A percentile compares a stretch with the other conserved stretches of the same genome.
Evolutionary conservation across 163 green algal species (phyloP).

Genomic region (Scenedesmus sp.): DNA sequence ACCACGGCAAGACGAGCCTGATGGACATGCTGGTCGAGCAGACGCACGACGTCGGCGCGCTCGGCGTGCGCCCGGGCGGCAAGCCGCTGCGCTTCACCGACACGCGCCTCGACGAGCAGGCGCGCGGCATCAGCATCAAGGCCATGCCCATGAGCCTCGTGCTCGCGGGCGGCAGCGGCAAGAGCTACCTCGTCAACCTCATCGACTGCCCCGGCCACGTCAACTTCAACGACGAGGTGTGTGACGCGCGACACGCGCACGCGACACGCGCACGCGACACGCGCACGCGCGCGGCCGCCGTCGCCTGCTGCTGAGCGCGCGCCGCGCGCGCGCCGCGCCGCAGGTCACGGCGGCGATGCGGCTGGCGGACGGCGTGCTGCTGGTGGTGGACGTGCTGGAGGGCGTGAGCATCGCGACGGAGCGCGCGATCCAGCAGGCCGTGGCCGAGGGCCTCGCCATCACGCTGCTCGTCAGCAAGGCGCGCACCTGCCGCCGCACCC

Average conservation of each 20-base stretch:
- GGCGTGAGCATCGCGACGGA: slow-evolving; percentile 92
- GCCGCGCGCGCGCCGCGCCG: too few relatives aligned
- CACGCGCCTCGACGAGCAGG: slow-evolving; percentile 95
- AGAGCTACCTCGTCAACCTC: slow-evolving; percentile 91
- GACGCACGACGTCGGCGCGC: slow-evolving; percentile 61
- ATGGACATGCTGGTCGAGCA: slow-evolving; percentile 97
- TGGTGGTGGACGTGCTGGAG: slow-evolving; percentile 97
- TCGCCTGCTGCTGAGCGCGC: neutral
- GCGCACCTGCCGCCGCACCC: neutral
- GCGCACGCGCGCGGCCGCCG: neutral
- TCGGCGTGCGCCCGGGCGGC: slow-evolving; percentile 50
- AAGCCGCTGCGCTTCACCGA: slow-evolving; percentile 94
- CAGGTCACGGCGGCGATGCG: slow-evolving; percentile 89
- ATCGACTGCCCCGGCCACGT: slow-evolving; percentile 97
- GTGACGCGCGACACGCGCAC: neutral
- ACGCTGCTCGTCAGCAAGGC: slow-evolving; percentile 95
- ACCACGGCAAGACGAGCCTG: slow-evolving; percentile 95
- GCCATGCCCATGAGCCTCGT: slow-evolving; percentile 93
- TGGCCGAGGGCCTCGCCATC: slow-evolving; percentile 90
- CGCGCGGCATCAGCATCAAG: slow-evolving; percentile 95
- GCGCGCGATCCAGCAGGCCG: slow-evolving; percentile 83
- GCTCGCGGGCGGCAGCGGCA: slow-evolving; percentile 85
- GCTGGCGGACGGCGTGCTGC: slow-evolving; percentile 90
- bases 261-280: neutral
- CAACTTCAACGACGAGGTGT: slow-evolving; percentile 98